Percentiles rank a stretch among this genome's conserved stretches.
Evolutionary conservation across 768 basidiomycete genomes (phyloP).

Genomic region (Fistulinella prunicolor): DNA sequence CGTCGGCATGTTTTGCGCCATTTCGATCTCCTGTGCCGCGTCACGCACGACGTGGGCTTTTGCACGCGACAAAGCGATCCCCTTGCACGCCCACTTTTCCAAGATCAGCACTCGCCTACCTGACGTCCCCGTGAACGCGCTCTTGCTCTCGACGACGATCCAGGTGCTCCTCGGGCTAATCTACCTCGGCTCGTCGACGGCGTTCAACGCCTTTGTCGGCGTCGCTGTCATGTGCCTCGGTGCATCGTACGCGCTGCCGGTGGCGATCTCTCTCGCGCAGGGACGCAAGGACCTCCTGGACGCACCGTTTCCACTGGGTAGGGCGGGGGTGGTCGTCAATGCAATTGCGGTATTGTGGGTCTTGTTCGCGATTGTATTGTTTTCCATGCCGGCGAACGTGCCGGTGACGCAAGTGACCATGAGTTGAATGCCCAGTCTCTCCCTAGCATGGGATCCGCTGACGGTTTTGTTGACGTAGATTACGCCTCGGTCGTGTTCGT

Average conservation of each 20-base stretch:
- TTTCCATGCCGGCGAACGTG: conserved; percentile 64
- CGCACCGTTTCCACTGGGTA: conserved; percentile 52
- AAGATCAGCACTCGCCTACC: conserved; percentile 38
- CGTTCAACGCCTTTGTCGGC: conserved; percentile 67
- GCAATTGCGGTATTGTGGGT: conserved; percentile 56
- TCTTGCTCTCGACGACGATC: conserved; percentile 55
- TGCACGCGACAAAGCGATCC: conserved; percentile 64
- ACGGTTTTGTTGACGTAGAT: too few species aligned
- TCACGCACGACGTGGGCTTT: conserved; percentile 73
- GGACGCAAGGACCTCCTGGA: conserved; percentile 43
- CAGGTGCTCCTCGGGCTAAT: conserved; percentile 61
- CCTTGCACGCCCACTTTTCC: conserved; percentile 47
- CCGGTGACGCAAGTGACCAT: conserved; percentile 52
- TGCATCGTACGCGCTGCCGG: conserved; percentile 61
- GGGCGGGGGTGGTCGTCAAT: conserved; percentile 46
- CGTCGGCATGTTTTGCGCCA: conserved; percentile 57
- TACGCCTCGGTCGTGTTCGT: conserved; percentile 68
- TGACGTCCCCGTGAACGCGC: conserved; percentile 58
- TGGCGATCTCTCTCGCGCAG: conserved; percentile 49
- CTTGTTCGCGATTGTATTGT: conserved; percentile 58
- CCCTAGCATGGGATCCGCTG: too few species aligned
- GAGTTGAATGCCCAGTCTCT: conserved; percentile 35
- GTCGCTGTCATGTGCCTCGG: conserved; percentile 66
- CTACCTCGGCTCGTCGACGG: conserved; percentile 58
- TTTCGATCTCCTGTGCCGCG: conserved; percentile 64